These are phyloP conservation scores for Wickerhamomyces bovis DNA, from an alignment of 805 yeast genomes.

Conservation along the genomic window DNA sequence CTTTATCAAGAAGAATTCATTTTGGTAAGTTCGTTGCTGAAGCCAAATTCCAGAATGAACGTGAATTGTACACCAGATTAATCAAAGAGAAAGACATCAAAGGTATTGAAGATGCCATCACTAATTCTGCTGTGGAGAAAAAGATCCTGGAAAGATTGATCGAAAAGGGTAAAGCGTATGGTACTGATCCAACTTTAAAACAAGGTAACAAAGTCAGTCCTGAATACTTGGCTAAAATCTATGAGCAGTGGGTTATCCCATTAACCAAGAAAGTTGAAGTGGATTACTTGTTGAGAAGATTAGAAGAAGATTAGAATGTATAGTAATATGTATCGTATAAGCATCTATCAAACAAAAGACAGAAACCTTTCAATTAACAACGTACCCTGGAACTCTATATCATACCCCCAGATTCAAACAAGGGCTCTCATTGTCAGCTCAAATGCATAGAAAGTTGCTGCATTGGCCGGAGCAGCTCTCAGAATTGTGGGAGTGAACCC, in stretches of 20 bases:
- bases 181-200: constrained; percentile 77
- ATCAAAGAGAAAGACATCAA: constrained; percentile 59
- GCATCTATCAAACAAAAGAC: neutral
- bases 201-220: constrained; percentile 71
- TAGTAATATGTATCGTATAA: too few species aligned
- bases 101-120: constrained; percentile 76
- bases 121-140: constrained; percentile 82
- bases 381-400: neutral
- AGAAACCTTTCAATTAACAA: too few species aligned
- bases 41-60: constrained; percentile 73
- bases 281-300: constrained; percentile 78
- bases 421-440: constrained; percentile 73
- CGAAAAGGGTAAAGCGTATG: constrained; percentile 80
- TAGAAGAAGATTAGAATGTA: constrained; percentile 46
- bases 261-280: constrained; percentile 93
- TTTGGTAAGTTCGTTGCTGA: constrained; percentile 98
- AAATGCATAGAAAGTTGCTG: constrained; percentile 91
- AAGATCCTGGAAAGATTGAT: constrained; percentile 73
- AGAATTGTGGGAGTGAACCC: constrained; percentile 90
- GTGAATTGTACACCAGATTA: constrained; percentile 53
- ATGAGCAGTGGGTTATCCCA: constrained; percentile 86
- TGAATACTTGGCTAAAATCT: constrained; percentile 73
- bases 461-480: constrained; percentile 98
- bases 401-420: constrained; percentile 4
- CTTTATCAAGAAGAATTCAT: constrained; percentile 87